Evolutionary conservation across 2,329 filamentous ascomycete species (phyloP), one percentile per base, ranked within the genome.

Genomic region (Epichloe typhina): DNA sequence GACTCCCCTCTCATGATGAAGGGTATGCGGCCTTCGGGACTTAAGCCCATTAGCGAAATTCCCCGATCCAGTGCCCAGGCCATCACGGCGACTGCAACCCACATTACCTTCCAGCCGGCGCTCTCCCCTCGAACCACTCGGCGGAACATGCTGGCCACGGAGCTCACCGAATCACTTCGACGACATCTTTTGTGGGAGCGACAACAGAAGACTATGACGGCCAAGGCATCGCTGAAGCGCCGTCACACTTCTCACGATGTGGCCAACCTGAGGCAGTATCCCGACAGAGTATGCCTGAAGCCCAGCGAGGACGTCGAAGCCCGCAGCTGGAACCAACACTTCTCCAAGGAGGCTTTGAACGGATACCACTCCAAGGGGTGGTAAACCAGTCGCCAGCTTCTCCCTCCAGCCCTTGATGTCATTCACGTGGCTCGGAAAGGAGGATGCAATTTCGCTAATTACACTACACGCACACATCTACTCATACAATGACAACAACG

Each of bases 151-250:
- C 77, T 98, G 51, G 85, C 88, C 8, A 94, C 88, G 0, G 93
- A 98, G 70, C 74, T 98, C 50, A 96, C 91, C 2, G 89, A 95
- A 65, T 95, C 88, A 21, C 81, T 98, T 3, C 82, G 93, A 21
- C 86, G 89, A 59, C 87, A 96, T 60, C 82, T 98, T 15, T 78
- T 97, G 15, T 95, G 88, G 86, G 93, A 98, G 66, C 84, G 93
- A 49, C 88, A 95, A 63, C 91, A 97, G 64, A 95, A 93, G 76
- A 88, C 88, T 53, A 85, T 86, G 36, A 91, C 88, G 7, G 87
- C 84, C 60, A 90, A 91, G 56, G 88, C 90, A 1, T 87, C 91
- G 50, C 76, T 95, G 52, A 94, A 95, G 74, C 82, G 91, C 55
- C 78, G 88, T 53, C 89, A 96, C 65, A 95, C 90, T 7, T 87